Evolutionary conservation across 805 yeast genomes (phyloP).

Genomic region (Metschnikowia continentalis): DNA sequence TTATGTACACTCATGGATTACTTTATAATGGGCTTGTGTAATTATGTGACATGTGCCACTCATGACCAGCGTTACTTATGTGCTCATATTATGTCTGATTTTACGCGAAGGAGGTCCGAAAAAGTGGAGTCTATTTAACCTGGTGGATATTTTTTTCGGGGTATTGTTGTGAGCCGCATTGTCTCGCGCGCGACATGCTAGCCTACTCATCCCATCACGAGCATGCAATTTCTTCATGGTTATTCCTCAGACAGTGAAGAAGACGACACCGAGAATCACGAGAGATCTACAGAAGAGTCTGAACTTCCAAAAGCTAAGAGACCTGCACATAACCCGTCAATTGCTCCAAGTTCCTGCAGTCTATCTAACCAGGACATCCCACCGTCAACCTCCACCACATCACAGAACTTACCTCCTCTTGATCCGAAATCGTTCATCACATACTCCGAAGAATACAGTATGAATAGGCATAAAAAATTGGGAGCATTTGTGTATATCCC

Average conservation of each 20-base stretch:
- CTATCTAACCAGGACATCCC: no score
- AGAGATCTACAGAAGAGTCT: background rate
- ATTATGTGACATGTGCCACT: no score
- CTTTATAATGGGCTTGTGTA: no score
- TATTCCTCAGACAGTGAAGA: conserved; percentile 3
- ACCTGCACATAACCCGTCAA: background rate
- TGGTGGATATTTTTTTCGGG: background rate
- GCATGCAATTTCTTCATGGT: conserved; percentile 4
- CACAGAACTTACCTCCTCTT: background rate
- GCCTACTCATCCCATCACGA: background rate
- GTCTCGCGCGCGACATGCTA: conserved; percentile 1
- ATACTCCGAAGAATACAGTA: conserved; percentile 21
- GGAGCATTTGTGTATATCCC: conserved; percentile 18
- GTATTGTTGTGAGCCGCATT: background rate
- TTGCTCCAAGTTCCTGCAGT: background rate
- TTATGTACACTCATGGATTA: no score
- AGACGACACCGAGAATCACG: background rate
- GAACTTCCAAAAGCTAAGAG: background rate
- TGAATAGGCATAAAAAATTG: conserved; percentile 13
- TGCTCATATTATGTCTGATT: no score
- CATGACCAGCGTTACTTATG: no score
- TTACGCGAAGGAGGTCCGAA: background rate
- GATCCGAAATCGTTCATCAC: conserved; percentile 4
- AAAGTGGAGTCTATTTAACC: background rate
- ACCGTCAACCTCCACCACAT: background rate